Conservation (phyloP, 176 grass and related monocot species). For the Carex pumila region DNA sequence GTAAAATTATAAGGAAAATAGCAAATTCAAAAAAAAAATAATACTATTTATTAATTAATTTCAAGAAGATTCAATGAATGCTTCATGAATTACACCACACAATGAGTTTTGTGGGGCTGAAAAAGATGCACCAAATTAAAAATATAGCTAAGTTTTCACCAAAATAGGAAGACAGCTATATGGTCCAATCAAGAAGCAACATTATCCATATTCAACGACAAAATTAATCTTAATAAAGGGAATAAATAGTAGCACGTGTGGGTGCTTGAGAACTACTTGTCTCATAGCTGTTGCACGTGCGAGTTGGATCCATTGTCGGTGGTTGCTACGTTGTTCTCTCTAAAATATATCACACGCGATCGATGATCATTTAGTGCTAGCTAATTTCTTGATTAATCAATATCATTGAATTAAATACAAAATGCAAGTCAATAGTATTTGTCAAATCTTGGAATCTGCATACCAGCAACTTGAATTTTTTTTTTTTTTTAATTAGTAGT, state of each 20-base stretch:
- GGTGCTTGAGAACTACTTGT: not conserved
- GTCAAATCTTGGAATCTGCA: not conserved
- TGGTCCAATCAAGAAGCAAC: not conserved
- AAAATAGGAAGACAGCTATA: not conserved
- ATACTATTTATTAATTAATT: not conserved
- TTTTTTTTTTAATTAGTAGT: not conserved
- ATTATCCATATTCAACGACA: not conserved
- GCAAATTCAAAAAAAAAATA: not conserved
- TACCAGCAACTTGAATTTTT: not conserved
- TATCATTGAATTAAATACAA: not conserved
- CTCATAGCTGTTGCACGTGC: slow-evolving; percentile 20
- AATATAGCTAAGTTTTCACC: not conserved
- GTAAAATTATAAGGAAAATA: not conserved
- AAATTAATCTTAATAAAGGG: not conserved
- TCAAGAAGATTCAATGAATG: not conserved
- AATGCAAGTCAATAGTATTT: slow-evolving; percentile 6
- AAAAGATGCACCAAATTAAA: not conserved
- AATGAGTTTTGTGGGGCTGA: not conserved
- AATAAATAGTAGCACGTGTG: slow-evolving; percentile 16
- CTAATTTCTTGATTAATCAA: slow-evolving; percentile 7
- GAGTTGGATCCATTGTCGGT: slow-evolving; percentile 16
- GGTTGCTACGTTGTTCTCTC: slow-evolving; percentile 6
- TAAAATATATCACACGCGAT: not conserved
- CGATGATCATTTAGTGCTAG: not conserved
- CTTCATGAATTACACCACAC: not conserved